Conservation (phyloP, 192 early-diverging fungal genomes). For the Spizellomyces sp. region DNA sequence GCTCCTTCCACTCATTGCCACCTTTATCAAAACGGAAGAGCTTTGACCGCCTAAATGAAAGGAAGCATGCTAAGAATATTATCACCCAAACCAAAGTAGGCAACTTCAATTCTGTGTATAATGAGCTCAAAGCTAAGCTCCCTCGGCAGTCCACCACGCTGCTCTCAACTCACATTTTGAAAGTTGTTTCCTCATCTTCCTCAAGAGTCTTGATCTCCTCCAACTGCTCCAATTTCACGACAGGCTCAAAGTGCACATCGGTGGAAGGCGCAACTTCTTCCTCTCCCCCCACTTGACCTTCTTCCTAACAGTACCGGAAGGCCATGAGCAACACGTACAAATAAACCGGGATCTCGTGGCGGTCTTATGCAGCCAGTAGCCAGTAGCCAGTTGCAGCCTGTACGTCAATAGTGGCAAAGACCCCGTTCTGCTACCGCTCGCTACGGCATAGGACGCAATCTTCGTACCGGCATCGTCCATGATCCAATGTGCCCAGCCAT, state of each 20-base stretch:
- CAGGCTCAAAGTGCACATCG: slow-evolving; percentile 95
- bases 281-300: slow-evolving; percentile 17
- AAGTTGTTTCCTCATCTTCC: slow-evolving; percentile 90
- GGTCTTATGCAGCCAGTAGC: not conserved
- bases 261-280: slow-evolving; percentile 77
- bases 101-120: not conserved
- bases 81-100: slow-evolving; percentile 4
- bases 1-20: slow-evolving; percentile 98
- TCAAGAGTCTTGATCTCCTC: slow-evolving; percentile 90
- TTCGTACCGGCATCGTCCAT: not conserved
- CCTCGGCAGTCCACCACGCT: not conserved
- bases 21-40: slow-evolving; percentile 96
- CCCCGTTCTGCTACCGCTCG: not conserved
- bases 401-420: not conserved
- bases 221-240: slow-evolving; percentile 91
- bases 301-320: not conserved
- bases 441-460: slow-evolving; percentile 2
- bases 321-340: not conserved
- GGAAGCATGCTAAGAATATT: not conserved
- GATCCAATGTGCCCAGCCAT: not conserved
- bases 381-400: not conserved
- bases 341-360: not conserved
- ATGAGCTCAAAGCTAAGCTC: too few species aligned
- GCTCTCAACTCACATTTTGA: slow-evolving; percentile 74
- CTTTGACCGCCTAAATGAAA: slow-evolving; percentile 80